phyloP scores from a whole-genome alignment of 1,284 basidiomycete species.

The Fomitopsis pinicola region DNA sequence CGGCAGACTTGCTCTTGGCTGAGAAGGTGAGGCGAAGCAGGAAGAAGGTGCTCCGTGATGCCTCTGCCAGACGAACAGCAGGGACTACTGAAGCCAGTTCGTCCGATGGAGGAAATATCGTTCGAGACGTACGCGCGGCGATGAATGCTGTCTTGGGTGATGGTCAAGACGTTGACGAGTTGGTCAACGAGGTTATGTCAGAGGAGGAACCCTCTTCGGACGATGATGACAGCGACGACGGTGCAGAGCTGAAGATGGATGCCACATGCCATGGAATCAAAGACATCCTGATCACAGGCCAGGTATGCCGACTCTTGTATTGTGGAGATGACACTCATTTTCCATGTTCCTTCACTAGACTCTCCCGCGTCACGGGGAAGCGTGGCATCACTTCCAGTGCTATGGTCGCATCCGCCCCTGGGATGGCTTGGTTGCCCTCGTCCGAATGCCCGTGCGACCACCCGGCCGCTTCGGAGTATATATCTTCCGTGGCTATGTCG shows the following conservation, averaged over 20 bases:
- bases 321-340: not conserved
- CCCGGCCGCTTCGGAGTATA: conserved; percentile 32
- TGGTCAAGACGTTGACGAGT: conserved; percentile 17
- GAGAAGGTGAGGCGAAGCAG: not conserved
- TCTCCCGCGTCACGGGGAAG: conserved; percentile 46
- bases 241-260: conserved; percentile 7
- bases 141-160: conserved; percentile 24
- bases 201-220: conserved; percentile 6
- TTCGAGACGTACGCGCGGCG: not conserved
- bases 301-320: conserved; percentile 26
- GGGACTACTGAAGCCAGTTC: not conserved
- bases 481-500: conserved; percentile 67
- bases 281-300: conserved; percentile 57
- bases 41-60: not conserved
- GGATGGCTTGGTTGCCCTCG: conserved; percentile 65
- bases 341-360: conserved; percentile 33
- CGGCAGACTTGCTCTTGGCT: conserved; percentile 17
- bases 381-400: conserved; percentile 55
- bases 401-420: conserved; percentile 62
- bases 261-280: conserved; percentile 43
- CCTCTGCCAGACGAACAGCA: not conserved
- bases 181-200: conserved; percentile 17
- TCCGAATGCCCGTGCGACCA: conserved; percentile 40
- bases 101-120: no score
- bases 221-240: conserved; percentile 6